Evolutionary conservation across 2,329 filamentous ascomycete genomes (phyloP), one percentile per base, ranked within the genome.

Genomic region (Neofusicoccum cordaticola): DNA sequence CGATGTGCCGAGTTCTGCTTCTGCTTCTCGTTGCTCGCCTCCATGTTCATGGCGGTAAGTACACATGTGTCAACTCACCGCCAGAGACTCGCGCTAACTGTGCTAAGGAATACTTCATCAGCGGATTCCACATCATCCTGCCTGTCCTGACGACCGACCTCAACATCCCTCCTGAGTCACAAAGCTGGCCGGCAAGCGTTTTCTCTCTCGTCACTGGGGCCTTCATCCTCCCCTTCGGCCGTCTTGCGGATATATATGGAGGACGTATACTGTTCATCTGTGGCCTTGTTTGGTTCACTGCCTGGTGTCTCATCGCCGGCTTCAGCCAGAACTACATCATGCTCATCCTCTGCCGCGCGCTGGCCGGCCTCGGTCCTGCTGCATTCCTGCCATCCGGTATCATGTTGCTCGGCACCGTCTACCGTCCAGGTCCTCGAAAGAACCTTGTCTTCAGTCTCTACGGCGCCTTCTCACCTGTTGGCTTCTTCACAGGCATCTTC

Each of bases 361-460:
- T 93, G 48, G 90, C 92, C 74, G 91, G 91, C 0, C 77, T 94
- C 9, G 91, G 90, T 0, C 84, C 89, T 1, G 89, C 90, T 0
- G 89, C 90, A 0, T 91, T 90, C 66, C 75, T 92, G 13, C 89
- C 89, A 0, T 86, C 87, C 0, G 85, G 88, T 1, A 84, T 92
- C 64, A 88, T 88, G 78, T 79, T 91, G 11, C 77, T 90, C 1
- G 88, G 88, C 1, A 85, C 82, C 53, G 84, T 74, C 2, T 91
- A 91, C 71, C 82, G 88, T 4, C 88, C 89, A 0, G 88, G 88
- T 0, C 88, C 87, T 1, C 81, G 88, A 5, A 91, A 91, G 76
- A 91, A 90, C 69, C 71, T 90, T 6, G 82, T 90, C 5, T 89
- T 77, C 82, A 89, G 84, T 63, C 72, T 85, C 0, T 86, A 90